A percentile compares a stretch with the other conserved stretches of the same genome.
Evolutionary conservation across 768 basidiomycete species (phyloP).

Genomic region (Lyophyllum shimeji): DNA sequence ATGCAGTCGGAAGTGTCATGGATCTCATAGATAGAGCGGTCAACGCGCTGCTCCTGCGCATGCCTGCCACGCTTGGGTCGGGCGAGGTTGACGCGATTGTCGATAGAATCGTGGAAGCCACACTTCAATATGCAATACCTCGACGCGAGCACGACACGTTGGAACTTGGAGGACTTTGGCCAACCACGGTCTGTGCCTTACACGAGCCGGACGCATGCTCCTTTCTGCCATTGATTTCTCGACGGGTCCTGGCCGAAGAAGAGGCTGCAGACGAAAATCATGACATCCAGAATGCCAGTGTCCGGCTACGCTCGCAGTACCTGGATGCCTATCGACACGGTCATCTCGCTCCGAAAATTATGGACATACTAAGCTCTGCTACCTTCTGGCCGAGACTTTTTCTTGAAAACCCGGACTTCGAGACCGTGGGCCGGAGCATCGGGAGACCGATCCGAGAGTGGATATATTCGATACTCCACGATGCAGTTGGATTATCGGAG

Average conservation of each 20-base stretch:
- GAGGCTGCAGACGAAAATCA: conserved; percentile 24
- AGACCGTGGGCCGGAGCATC: conserved; percentile 63
- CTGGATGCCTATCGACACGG: conserved; percentile 65
- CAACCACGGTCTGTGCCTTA: conserved; percentile 51
- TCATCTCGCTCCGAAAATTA: conserved; percentile 49
- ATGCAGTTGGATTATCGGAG: conserved; percentile 60
- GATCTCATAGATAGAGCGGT: conserved; percentile 75
- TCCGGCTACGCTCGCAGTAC: conserved; percentile 50
- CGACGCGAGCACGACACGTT: conserved; percentile 44
- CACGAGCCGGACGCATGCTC: conserved; percentile 60
- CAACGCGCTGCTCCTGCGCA: conserved; percentile 51
- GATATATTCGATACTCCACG: conserved; percentile 68
- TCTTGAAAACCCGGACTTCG: conserved; percentile 75
- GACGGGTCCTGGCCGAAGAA: conserved; percentile 30
- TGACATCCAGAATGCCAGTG: conserved; percentile 21
- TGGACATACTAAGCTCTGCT: conserved; percentile 61
- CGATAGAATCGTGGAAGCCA: conserved; percentile 70
- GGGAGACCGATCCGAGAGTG: conserved; percentile 63
- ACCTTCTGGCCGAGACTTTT: conserved; percentile 75
- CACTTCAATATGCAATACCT: conserved; percentile 77
- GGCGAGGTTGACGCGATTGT: conserved; percentile 68
- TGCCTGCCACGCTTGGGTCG: conserved; percentile 45
- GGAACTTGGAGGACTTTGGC: conserved; percentile 24
- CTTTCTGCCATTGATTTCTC: conserved; percentile 52
- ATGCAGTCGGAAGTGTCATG: conserved; percentile 68